Percentiles rank a stretch among this genome's conserved stretches.
Evolutionary conservation across 177 flowering plant species (phyloP).

Genomic region (Vitis hybrid): DNA sequence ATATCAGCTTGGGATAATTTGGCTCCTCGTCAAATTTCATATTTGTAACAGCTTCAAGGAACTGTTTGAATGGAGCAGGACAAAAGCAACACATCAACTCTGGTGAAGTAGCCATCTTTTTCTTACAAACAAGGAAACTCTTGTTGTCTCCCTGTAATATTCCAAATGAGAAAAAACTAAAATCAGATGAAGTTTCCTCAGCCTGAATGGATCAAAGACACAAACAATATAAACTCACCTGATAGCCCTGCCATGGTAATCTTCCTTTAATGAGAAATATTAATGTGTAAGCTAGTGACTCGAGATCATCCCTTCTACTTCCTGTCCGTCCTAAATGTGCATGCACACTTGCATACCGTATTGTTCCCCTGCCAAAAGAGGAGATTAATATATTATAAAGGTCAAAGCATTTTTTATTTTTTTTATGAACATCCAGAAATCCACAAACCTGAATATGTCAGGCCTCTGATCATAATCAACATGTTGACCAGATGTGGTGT

Average conservation of each 20-base stretch:
- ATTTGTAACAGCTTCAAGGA: conserved; percentile 79
- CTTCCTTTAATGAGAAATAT: conserved; percentile 84
- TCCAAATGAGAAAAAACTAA: not conserved
- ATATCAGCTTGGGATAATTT: conserved; percentile 75
- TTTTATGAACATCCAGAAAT: not conserved
- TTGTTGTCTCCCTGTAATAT: conserved; percentile 83
- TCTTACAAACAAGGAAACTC: conserved; percentile 89
- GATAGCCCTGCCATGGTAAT: conserved; percentile 97
- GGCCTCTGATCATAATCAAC: conserved; percentile 99
- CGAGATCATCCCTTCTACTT: conserved; percentile 96
- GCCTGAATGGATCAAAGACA: not conserved
- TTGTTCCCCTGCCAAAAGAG: conserved; percentile 73
- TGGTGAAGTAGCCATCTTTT: conserved; percentile 89
- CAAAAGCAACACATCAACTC: conserved; percentile 86
- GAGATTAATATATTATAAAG: conserved; percentile 3
- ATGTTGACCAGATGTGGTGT: conserved; percentile 68
- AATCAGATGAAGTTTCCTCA: not conserved
- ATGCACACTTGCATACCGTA: conserved; percentile 95
- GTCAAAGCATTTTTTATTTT: not conserved
- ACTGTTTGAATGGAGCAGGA: conserved; percentile 78
- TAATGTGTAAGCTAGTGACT: conserved; percentile 89
- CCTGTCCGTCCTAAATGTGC: conserved; percentile 97
- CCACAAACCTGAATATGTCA: conserved; percentile 80
- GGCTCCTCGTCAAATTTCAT: conserved; percentile 99
- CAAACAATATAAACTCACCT: conserved; percentile 39